These are phyloP conservation scores for Rhododendron simsii DNA, from an alignment of 148 eudicot genomes.

Conservation along the genomic window DNA sequence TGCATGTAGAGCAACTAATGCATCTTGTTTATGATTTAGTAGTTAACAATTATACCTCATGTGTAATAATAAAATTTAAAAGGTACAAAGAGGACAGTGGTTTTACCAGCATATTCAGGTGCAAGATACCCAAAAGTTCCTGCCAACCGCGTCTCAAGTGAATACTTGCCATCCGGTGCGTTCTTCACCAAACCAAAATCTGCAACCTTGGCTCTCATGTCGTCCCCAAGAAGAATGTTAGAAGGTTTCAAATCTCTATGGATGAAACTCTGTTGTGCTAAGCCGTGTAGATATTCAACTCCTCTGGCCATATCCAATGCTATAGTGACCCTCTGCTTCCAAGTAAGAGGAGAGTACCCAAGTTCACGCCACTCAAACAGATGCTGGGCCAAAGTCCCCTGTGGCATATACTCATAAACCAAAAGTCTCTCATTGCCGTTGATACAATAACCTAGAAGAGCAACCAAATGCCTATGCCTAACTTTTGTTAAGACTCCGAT, in stretches of 20 bases:
- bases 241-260: slow-evolving; percentile 40
- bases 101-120: slow-evolving; percentile 40
- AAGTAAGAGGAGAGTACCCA: slow-evolving; percentile 30
- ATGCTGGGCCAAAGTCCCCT: slow-evolving; percentile 64
- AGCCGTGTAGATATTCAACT: slow-evolving; percentile 37
- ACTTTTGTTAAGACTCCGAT: slow-evolving; percentile 82
- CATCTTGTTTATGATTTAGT: neutral
- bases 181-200: slow-evolving; percentile 40
- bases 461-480: slow-evolving; percentile 76
- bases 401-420: slow-evolving; percentile 85
- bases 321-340: slow-evolving; percentile 37
- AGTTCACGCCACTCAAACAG: slow-evolving; percentile 38
- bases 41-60: neutral
- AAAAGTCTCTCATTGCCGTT: slow-evolving; percentile 66
- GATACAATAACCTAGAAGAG: slow-evolving; percentile 63
- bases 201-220: slow-evolving; percentile 43
- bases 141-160: slow-evolving; percentile 40
- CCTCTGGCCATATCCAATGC: slow-evolving; percentile 44
- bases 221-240: slow-evolving; percentile 35
- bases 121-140: slow-evolving; percentile 44
- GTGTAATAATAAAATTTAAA: neutral
- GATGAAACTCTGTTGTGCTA: slow-evolving; percentile 42
- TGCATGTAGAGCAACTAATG: neutral
- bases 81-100: neutral
- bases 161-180: slow-evolving; percentile 36